Evolutionary conservation across 1,284 basidiomycete genomes (phyloP), one percentile per base, ranked within the genome.

Genomic region (Apiotrichum laibachii): DNA sequence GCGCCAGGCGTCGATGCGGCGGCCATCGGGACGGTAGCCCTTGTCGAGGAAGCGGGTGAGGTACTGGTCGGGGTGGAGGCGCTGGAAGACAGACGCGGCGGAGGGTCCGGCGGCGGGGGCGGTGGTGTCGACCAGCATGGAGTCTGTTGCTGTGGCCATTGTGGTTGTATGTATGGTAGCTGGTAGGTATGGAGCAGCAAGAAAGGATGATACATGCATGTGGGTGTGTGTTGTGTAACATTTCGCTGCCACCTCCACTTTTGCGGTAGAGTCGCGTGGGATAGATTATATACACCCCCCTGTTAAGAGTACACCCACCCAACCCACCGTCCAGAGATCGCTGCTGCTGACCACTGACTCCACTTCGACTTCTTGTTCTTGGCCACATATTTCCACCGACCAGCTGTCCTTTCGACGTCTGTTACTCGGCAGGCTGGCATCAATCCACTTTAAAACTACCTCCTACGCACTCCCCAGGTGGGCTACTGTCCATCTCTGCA

Each of bases 1-100:
- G 53, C 90, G 81, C 84, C 85, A 90, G 16, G 80, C 83, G 34
- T 78, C 76, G 26, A 83, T 72, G n/a, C 79, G 78, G 21, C 90
- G 80, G 11, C 89, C 89, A 72, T 93, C 90, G 0, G 89, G 88
- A 47, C 90, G 77, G 50, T 88, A 81, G 2, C 84, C 81, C 69
- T 90, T 85, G 9, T 82, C 80, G 21, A 92, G 75, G 73, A 91
- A 93, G 31, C 88, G 82, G 68, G 89, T 85, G 49, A 92, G 83
- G 73, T 92, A 93, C 22, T 85, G 82, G 46, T 83, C 83, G 0
- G 91, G 90, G 70, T 92, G 89, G 1, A 94, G 81, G 6, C 89
- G 85, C 71, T 90, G 87, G 77, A 90, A 93, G 12, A 87, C 85
- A 2, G 85, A 82, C 0, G 87, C 86, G 70, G 64, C 60, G 5